Evolutionary conservation across 805 yeast genomes (phyloP).

Genomic region (Starmerella gropengiesseri): DNA sequence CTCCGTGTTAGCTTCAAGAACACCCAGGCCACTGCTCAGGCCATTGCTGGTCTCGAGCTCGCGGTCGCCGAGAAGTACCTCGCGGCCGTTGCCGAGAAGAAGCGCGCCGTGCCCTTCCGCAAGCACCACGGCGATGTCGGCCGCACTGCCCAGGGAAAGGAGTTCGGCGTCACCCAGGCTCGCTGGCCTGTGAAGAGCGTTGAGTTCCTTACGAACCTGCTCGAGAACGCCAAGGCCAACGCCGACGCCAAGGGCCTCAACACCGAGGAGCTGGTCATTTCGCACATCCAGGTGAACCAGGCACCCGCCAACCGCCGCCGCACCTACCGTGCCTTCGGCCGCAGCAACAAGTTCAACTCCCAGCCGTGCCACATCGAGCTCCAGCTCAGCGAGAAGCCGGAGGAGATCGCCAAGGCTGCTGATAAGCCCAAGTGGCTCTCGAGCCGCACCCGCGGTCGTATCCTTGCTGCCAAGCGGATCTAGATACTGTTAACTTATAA

Average conservation of each 20-base stretch:
- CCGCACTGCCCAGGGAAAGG: slow-evolving; percentile 99
- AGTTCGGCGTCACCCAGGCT: slow-evolving; percentile 99
- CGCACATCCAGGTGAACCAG: slow-evolving; percentile 99
- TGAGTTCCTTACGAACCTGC: slow-evolving; percentile 85
- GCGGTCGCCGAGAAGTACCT: slow-evolving; percentile 92
- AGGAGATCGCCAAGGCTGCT: slow-evolving; percentile 82
- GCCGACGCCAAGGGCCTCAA: slow-evolving; percentile 99
- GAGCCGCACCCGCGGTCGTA: slow-evolving; percentile 87
- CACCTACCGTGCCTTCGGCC: slow-evolving; percentile 99
- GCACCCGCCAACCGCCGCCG: slow-evolving; percentile 99
- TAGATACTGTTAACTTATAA: slow-evolving; percentile 7
- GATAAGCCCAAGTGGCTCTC: slow-evolving; percentile 65
- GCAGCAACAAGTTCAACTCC: slow-evolving; percentile 98
- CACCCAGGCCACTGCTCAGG: slow-evolving; percentile 99
- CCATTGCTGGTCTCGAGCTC: slow-evolving; percentile 96
- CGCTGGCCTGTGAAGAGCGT: slow-evolving; percentile 99
- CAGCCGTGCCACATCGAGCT: slow-evolving; percentile 98
- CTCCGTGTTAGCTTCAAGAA: slow-evolving; percentile 99
- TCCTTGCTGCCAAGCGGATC: slow-evolving; percentile 69
- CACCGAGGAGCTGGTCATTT: slow-evolving; percentile 80
- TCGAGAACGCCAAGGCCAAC: slow-evolving; percentile 96
- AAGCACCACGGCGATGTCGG: slow-evolving; percentile 93
- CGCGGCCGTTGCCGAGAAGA: slow-evolving; percentile 90
- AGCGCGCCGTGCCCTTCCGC: slow-evolving; percentile 99
- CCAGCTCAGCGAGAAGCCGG: slow-evolving; percentile 89